Evolutionary conservation across 2,329 filamentous ascomycete species (phyloP).

Genomic region (Penicillium hordei): DNA sequence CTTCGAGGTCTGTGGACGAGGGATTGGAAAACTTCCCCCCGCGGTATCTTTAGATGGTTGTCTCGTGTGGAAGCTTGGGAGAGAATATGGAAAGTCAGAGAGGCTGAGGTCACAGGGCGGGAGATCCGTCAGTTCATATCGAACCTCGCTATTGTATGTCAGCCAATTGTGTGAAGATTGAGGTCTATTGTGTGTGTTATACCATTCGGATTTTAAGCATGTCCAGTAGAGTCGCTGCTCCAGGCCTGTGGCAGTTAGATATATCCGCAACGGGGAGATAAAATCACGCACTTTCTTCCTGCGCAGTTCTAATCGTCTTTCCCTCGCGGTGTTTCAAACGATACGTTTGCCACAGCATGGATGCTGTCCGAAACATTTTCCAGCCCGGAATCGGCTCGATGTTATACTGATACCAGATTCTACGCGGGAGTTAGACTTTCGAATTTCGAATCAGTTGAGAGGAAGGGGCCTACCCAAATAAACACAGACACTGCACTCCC

Average conservation of each 20-base stretch:
- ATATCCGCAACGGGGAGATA: not conserved
- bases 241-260: constrained; percentile 18
- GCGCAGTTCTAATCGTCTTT: constrained; percentile 18
- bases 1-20: constrained; percentile 19
- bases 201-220: constrained; percentile 30
- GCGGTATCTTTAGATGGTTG: constrained; percentile 16
- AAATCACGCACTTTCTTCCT: constrained; percentile 25
- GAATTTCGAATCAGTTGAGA: not conserved
- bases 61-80: constrained; percentile 23
- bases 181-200: not conserved
- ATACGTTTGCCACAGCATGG: constrained; percentile 30
- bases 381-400: constrained; percentile 28
- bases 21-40: constrained; percentile 13
- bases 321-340: constrained; percentile 25
- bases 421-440: constrained; percentile 5
- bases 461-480: constrained; percentile 21
- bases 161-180: not conserved
- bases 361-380: constrained; percentile 30
- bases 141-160: constrained; percentile 21
- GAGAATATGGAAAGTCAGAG: constrained; percentile 27
- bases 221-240: constrained; percentile 30
- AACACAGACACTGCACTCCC: constrained; percentile 26
- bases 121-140: constrained; percentile 27
- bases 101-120: constrained; percentile 27
- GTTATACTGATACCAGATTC: constrained; percentile 31